phyloP scores from a whole-genome alignment of 2,329 filamentous ascomycete species.

The Trichoderma oligosporum region DNA sequence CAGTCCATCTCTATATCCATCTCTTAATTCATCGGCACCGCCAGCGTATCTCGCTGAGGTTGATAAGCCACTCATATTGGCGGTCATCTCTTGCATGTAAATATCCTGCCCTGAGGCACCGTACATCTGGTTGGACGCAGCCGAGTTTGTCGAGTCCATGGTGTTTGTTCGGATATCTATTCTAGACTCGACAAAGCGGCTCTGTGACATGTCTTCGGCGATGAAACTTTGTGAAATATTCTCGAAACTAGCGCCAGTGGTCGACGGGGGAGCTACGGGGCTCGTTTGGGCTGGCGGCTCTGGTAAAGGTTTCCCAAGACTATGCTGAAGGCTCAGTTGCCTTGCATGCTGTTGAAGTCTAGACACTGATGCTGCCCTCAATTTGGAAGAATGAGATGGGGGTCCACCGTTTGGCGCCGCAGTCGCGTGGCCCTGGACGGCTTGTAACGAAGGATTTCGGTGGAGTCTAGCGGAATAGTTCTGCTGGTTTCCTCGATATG shows the following conservation, averaged over 20 bases:
- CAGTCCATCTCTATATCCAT: conserved; percentile 44
- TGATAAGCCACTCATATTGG: conserved; percentile 46
- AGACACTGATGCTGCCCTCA: conserved; percentile 21
- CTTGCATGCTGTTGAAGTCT: conserved; percentile 49
- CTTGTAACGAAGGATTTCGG: conserved; percentile 39
- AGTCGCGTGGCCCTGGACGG: conserved; percentile 12
- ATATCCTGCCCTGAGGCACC: conserved; percentile 28
- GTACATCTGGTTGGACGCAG: conserved; percentile 37
- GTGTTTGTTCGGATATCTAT: conserved; percentile 44
- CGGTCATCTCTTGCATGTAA: conserved; percentile 39
- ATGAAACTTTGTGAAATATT: conserved; percentile 32
- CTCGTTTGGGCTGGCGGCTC: conserved; percentile 38
- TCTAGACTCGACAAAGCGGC: conserved; percentile 22
- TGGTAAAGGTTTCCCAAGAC: conserved; percentile 56
- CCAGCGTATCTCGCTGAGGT: conserved; percentile 43
- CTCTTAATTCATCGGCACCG: conserved; percentile 28
- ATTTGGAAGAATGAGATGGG: conserved; percentile 7
- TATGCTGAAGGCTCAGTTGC: conserved; percentile 52
- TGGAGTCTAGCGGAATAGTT: conserved; percentile 42
- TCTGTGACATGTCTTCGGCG: conserved; percentile 6
- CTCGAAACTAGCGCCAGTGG: conserved; percentile 28
- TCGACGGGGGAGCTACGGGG: conserved; percentile 31
- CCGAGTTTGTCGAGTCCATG: conserved; percentile 46
- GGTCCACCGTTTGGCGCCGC: background rate
- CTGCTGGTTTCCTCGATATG: conserved; percentile 51